phyloP scores from a whole-genome alignment of 768 basidiomycete species.

The Pleurotus tuoliensis region DNA sequence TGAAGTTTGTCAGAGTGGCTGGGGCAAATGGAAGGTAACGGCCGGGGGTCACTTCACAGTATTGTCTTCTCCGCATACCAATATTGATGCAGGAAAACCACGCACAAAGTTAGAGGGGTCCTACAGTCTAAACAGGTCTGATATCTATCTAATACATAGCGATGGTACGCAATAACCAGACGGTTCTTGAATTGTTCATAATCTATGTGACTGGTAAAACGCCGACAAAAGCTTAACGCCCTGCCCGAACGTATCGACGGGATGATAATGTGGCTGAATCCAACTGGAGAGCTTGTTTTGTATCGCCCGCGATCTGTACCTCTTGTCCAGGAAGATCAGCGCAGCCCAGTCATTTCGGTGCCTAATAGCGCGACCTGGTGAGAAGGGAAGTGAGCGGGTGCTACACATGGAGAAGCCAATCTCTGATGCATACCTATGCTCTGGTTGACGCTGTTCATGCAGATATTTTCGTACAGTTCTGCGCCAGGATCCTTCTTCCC shows the following conservation, averaged over 20 bases:
- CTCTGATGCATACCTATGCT: conserved; percentile 69
- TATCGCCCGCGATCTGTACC: conserved; percentile 70
- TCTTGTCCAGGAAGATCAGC: conserved; percentile 79
- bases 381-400: neutral
- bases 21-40: no score
- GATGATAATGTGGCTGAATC: conserved; percentile 40
- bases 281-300: conserved; percentile 83
- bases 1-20: no score
- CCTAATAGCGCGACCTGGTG: conserved; percentile 84
- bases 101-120: no score
- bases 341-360: conserved; percentile 91
- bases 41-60: no score
- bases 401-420: neutral
- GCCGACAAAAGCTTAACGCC: neutral
- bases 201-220: conserved; percentile 2
- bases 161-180: no score
- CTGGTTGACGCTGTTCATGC: conserved; percentile 95
- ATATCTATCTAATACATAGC: neutral
- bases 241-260: neutral
- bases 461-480: conserved; percentile 88
- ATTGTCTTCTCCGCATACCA: no score
- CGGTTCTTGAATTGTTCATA: neutral
- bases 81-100: no score
- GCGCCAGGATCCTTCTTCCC: conserved; percentile 60
- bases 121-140: neutral